These are phyloP conservation scores for Rhizopus stolonifer DNA, from an alignment of 371 early-diverging fungal species.

Conservation along the genomic window DNA sequence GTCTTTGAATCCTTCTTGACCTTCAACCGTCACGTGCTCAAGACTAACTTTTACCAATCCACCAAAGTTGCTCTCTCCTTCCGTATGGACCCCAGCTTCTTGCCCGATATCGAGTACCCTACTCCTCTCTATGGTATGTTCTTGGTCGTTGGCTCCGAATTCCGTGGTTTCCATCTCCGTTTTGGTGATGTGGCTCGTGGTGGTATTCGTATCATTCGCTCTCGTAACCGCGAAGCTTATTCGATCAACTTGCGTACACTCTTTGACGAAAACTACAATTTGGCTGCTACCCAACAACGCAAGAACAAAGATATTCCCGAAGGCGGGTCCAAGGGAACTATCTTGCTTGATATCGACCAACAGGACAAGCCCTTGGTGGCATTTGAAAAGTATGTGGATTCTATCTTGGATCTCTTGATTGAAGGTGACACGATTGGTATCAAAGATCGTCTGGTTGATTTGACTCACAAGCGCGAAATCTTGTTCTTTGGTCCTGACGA, in stretches of 20 bases:
- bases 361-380: slow-evolving; percentile 96
- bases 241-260: slow-evolving; percentile 94
- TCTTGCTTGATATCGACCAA: slow-evolving; percentile 86
- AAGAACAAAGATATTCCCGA: slow-evolving; percentile 99
- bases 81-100: slow-evolving; percentile 91
- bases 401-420: slow-evolving; percentile 90
- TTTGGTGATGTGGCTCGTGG: slow-evolving; percentile 98
- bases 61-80: slow-evolving; percentile 98
- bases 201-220: slow-evolving; percentile 96
- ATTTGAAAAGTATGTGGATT: slow-evolving; percentile 98
- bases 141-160: slow-evolving; percentile 95
- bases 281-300: slow-evolving; percentile 96
- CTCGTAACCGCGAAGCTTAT: slow-evolving; percentile 96
- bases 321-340: slow-evolving; percentile 98
- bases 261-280: slow-evolving; percentile 96
- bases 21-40: slow-evolving; percentile 96
- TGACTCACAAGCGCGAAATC: slow-evolving; percentile 89
- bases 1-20: slow-evolving; percentile 93
- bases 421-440: slow-evolving; percentile 93
- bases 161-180: slow-evolving; percentile 97
- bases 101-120: slow-evolving; percentile 95
- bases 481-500: slow-evolving; percentile 99
- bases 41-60: slow-evolving; percentile 99
- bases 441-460: slow-evolving; percentile 94
- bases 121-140: slow-evolving; percentile 92